Conservation (phyloP, 495 filamentous ascomycete species). For the Neurospora sp. region DNA sequence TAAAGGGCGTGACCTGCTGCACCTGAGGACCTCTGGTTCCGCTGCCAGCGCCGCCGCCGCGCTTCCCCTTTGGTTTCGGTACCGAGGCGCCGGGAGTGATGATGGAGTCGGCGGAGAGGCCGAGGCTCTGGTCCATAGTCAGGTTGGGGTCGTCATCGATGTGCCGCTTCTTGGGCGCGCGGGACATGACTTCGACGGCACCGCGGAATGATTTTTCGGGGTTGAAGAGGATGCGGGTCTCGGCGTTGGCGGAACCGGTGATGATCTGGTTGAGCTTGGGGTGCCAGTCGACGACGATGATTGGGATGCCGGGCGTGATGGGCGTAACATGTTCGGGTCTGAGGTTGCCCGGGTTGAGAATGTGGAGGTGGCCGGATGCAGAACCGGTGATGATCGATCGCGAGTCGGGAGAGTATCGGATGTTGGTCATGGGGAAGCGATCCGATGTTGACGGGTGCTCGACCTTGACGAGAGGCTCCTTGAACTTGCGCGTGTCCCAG, state of each 20-base stretch:
- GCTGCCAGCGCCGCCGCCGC: slow-evolving; percentile 54
- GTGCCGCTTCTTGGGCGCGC: slow-evolving; percentile 87
- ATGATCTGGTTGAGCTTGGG: slow-evolving; percentile 91
- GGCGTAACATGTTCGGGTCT: slow-evolving; percentile 72
- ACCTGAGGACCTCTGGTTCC: slow-evolving; percentile 73
- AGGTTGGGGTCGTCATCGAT: slow-evolving; percentile 84
- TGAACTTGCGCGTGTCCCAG: slow-evolving; percentile 97
- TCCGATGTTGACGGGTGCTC: slow-evolving; percentile 71
- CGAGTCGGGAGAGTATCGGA: slow-evolving; percentile 76
- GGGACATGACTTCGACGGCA: slow-evolving; percentile 81
- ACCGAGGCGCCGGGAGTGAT: slow-evolving; percentile 52
- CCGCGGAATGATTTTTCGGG: slow-evolving; percentile 71
- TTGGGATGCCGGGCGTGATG: slow-evolving; percentile 69
- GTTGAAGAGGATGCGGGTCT: slow-evolving; percentile 84
- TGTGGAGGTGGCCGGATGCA: slow-evolving; percentile 74
- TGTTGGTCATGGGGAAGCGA: slow-evolving; percentile 74
- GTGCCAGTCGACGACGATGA: slow-evolving; percentile 86
- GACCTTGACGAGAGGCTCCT: slow-evolving; percentile 69
- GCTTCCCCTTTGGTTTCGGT: slow-evolving; percentile 10
- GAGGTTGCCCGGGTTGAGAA: slow-evolving; percentile 85
- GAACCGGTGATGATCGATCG: slow-evolving; percentile 84
- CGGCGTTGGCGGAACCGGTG: slow-evolving; percentile 82
- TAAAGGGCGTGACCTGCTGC: slow-evolving; percentile 80
- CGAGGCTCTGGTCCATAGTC: slow-evolving; percentile 69
- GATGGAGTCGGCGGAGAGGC: slow-evolving; percentile 74